phyloP scores from a whole-genome alignment of 495 filamentous ascomycete genomes.

The Geopyxis carbonaria region DNA sequence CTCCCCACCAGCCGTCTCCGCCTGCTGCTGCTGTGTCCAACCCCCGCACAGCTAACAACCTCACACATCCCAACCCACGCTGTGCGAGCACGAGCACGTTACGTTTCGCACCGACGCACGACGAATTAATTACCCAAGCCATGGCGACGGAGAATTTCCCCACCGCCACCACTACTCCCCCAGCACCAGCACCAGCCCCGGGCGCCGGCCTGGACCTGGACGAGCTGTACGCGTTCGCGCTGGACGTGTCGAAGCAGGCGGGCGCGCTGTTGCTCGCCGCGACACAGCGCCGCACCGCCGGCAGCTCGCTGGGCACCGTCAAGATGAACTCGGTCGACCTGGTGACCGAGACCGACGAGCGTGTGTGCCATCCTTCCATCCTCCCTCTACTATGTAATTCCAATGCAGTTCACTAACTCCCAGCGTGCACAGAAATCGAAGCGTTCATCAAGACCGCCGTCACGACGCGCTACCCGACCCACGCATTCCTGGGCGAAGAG shows the following conservation, averaged over 20 bases:
- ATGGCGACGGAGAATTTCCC: too few relatives aligned
- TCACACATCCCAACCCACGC: too few relatives aligned
- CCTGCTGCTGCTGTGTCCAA: too few relatives aligned
- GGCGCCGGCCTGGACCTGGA: constrained; percentile 30
- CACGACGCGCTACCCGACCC: constrained; percentile 37
- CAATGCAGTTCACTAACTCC: constrained; percentile 5
- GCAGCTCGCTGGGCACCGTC: background rate
- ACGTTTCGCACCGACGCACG: too few relatives aligned
- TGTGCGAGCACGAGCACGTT: too few relatives aligned
- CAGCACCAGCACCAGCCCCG: background rate
- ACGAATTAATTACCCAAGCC: too few relatives aligned
- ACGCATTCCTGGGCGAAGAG: constrained; percentile 59
- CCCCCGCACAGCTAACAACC: too few relatives aligned
- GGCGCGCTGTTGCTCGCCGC: constrained; percentile 41
- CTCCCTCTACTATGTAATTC: background rate
- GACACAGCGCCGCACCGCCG: constrained; percentile 20
- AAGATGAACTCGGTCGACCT: constrained; percentile 57
- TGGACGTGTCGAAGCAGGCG: constrained; percentile 45
- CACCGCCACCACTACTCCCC: too few relatives aligned
- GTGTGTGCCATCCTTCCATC: constrained; percentile 27
- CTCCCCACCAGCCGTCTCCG: too few relatives aligned
- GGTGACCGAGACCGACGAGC: constrained; percentile 53
- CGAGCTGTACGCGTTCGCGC: constrained; percentile 47
- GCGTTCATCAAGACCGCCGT: constrained; percentile 43
- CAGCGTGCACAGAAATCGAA: constrained; percentile 48